Conservation (phyloP, 176 grass and related monocot genomes). For the Cenchrus purpureus region DNA sequence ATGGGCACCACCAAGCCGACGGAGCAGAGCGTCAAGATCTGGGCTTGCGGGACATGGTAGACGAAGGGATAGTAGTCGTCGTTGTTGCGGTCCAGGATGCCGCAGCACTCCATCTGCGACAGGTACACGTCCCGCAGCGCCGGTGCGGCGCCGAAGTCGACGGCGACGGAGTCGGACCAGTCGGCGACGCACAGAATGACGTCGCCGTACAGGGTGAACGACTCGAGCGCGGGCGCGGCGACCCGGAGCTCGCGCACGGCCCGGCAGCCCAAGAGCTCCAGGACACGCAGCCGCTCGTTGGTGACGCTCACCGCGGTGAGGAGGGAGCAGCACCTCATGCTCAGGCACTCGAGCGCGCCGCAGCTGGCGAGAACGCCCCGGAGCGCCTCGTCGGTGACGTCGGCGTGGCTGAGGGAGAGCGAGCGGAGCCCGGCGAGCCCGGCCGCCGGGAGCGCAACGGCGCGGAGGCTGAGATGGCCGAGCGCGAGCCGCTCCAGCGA, state of each 20-base stretch:
- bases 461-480: conserved; percentile 37
- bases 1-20: conserved; percentile 40
- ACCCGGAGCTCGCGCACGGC: conserved; percentile 20
- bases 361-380: conserved; percentile 30
- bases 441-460: neutral
- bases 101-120: neutral
- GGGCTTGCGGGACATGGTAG: conserved; percentile 26
- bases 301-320: conserved; percentile 33
- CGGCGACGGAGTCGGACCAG: neutral
- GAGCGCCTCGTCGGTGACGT: conserved; percentile 46
- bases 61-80: conserved; percentile 13
- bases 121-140: conserved; percentile 43
- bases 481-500: conserved; percentile 47
- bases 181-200: neutral
- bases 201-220: conserved; percentile 45
- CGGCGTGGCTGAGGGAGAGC: conserved; percentile 38
- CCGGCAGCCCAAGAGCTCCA: conserved; percentile 47
- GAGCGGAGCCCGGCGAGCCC: conserved; percentile 38
- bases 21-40: conserved; percentile 54
- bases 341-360: conserved; percentile 51
- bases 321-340: conserved; percentile 43
- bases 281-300: conserved; percentile 37
- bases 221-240: conserved; percentile 45
- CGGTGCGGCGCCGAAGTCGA: conserved; percentile 18
- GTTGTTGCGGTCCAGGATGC: neutral